These are phyloP conservation scores for Hypoxylon lenormandii DNA, from an alignment of 495 filamentous ascomycete species.

Conservation along the genomic window DNA sequence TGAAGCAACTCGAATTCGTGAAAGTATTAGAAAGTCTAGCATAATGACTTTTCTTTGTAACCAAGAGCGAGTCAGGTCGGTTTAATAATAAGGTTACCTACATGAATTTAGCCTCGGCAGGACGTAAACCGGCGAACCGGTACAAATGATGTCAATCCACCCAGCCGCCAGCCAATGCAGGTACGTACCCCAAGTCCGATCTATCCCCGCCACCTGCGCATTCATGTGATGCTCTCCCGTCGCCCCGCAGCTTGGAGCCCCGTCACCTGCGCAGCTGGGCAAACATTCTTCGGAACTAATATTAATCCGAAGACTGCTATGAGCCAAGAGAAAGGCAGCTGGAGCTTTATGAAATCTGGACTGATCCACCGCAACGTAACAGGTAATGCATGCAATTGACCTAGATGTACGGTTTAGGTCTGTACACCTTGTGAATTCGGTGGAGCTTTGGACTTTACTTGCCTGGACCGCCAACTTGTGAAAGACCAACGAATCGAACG, in stretches of 20 bases:
- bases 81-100: conserved; percentile 35
- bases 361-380: conserved; percentile 15
- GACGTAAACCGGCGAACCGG: conserved; percentile 12
- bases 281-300: neutral
- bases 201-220: conserved; percentile 8
- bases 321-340: neutral
- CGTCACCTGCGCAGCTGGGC: too few species aligned
- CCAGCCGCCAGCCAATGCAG: conserved; percentile 10
- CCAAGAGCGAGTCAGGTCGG: too few species aligned
- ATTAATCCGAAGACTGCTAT: conserved; percentile 17
- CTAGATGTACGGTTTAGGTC: conserved; percentile 10
- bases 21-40: too few species aligned
- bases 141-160: conserved; percentile 41
- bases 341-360: conserved; percentile 40
- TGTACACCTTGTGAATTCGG: conserved; percentile 33
- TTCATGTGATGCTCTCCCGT: neutral
- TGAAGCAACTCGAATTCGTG: neutral
- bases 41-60: conserved; percentile 18
- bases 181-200: conserved; percentile 23
- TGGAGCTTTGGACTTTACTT: conserved; percentile 38
- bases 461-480: conserved; percentile 31
- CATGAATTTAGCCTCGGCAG: conserved; percentile 48
- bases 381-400: conserved; percentile 34
- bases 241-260: too few species aligned
- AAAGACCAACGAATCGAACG: conserved; percentile 7